Percentiles rank a stretch among this genome's conserved stretches.
These are phyloP conservation scores for Leishmania martiniquensis DNA, from an alignment of 208 protist genomes.

Conservation along the genomic window DNA sequence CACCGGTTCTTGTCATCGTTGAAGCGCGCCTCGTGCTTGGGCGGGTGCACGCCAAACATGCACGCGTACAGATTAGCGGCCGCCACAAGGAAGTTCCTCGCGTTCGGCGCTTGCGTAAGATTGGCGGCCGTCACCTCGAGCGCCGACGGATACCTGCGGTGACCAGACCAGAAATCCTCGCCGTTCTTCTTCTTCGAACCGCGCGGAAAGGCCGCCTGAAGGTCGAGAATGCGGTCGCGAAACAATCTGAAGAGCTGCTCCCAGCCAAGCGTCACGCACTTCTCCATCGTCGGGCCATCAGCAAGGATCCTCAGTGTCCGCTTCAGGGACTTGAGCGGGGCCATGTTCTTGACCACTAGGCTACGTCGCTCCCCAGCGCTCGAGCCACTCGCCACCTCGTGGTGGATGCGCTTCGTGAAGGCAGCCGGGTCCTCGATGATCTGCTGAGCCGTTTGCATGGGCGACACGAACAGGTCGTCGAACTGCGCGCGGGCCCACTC, in stretches of 20 bases:
- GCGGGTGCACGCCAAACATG: slow-evolving; percentile 85
- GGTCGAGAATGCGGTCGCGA: slow-evolving; percentile 96
- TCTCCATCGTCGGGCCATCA: slow-evolving; percentile 73
- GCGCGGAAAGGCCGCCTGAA: slow-evolving; percentile 97
- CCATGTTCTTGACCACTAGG: slow-evolving; percentile 80
- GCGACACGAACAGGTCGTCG: slow-evolving; percentile 92
- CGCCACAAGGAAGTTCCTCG: slow-evolving; percentile 73
- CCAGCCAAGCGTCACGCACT: slow-evolving; percentile 96
- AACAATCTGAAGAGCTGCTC: slow-evolving; percentile 96
- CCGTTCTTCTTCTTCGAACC: slow-evolving; percentile 95
- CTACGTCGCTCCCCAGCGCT: slow-evolving; percentile 78
- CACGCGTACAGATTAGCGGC: slow-evolving; percentile 83
- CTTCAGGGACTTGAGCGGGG: slow-evolving; percentile 53
- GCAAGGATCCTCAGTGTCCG: slow-evolving; percentile 58
- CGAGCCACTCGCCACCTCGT: slow-evolving; percentile 60
- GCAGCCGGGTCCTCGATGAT: slow-evolving; percentile 79
- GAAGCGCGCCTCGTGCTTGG: slow-evolving; percentile 82
- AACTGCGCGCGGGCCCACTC: slow-evolving; percentile 95
- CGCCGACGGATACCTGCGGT: slow-evolving; percentile 84
- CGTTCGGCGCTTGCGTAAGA: slow-evolving; percentile 43
- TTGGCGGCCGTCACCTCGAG: slow-evolving; percentile 41
- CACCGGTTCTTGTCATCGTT: slow-evolving; percentile 86
- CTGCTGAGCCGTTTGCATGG: slow-evolving; percentile 77
- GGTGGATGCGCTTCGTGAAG: slow-evolving; percentile 68
- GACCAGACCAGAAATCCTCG: slow-evolving; percentile 93